Conservation (phyloP, 345 rosid species). For the Hypericum perforatum region DNA sequence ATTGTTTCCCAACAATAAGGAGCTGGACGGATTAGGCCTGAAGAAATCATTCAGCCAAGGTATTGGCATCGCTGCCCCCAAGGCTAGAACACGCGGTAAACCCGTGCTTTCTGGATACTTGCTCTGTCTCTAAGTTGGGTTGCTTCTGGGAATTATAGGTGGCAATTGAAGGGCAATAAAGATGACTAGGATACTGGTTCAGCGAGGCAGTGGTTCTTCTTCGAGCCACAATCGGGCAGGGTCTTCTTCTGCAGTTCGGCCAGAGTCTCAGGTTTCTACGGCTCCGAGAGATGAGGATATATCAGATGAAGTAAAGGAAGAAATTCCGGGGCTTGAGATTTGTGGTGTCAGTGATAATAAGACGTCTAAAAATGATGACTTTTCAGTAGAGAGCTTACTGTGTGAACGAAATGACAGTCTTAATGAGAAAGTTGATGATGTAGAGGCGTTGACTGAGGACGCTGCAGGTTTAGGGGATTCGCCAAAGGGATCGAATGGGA, state of each 20-base stretch:
- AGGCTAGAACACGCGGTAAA: slow-evolving; percentile 85
- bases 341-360: slow-evolving; percentile 36
- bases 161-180: slow-evolving; percentile 9
- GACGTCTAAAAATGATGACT: slow-evolving; percentile 34
- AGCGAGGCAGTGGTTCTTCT: slow-evolving; percentile 78
- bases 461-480: slow-evolving; percentile 24
- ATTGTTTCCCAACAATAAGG: slow-evolving; percentile 41
- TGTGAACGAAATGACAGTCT: slow-evolving; percentile 25
- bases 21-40: slow-evolving; percentile 59
- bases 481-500: slow-evolving; percentile 26
- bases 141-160: slow-evolving; percentile 15
- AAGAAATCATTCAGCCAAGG: slow-evolving; percentile 82
- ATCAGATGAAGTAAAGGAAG: slow-evolving; percentile 44
- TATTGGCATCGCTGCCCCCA: slow-evolving; percentile 63
- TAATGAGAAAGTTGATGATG: slow-evolving; percentile 30
- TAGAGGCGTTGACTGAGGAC: slow-evolving; percentile 30
- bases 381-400: slow-evolving; percentile 19
- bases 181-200: slow-evolving; percentile 95
- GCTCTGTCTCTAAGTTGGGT: slow-evolving; percentile 27
- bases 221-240: slow-evolving; percentile 64
- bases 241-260: slow-evolving; percentile 36
- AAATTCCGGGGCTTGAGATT: slow-evolving; percentile 37
- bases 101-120: slow-evolving; percentile 28
- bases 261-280: slow-evolving; percentile 36
- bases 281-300: slow-evolving; percentile 57